Percentiles rank a stretch among this genome's conserved stretches.
Evolutionary conservation across 192 early-diverging fungal genomes (phyloP).

Genomic region (Gigaspora rosea): DNA sequence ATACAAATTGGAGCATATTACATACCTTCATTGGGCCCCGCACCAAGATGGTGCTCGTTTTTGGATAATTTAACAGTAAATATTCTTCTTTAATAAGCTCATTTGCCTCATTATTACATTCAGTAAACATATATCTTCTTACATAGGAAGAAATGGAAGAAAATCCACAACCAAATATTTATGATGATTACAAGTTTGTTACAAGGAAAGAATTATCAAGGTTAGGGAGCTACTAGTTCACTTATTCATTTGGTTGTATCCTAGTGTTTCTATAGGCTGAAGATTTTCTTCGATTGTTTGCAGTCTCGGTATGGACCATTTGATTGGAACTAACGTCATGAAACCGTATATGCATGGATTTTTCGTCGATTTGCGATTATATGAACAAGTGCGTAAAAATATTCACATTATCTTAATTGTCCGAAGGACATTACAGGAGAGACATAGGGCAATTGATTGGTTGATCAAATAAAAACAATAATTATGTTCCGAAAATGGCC

Average conservation of each 20-base stretch:
- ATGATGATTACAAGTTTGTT: constrained; percentile 99
- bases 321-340: constrained; percentile 89
- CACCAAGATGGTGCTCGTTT: constrained; percentile 91
- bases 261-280: background rate
- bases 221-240: constrained; percentile 12
- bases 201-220: constrained; percentile 82
- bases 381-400: constrained; percentile 67
- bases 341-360: constrained; percentile 99
- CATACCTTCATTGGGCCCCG: constrained; percentile 88
- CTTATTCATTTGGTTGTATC: background rate
- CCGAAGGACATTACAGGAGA: too few species aligned
- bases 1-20: constrained; percentile 92
- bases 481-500: too few species aligned
- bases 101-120: background rate
- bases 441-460: too few species aligned
- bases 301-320: constrained; percentile 85
- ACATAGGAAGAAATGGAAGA: constrained; percentile 81
- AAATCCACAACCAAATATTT: constrained; percentile 79
- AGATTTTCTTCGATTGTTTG: background rate
- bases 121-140: background rate
- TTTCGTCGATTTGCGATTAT: constrained; percentile 94
- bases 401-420: background rate
- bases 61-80: constrained; percentile 89
- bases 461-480: too few species aligned
- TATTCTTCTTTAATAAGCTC: background rate